phyloP scores from a whole-genome alignment of 2,329 filamentous ascomycete species.

The Periglandula ipomoeae region DNA sequence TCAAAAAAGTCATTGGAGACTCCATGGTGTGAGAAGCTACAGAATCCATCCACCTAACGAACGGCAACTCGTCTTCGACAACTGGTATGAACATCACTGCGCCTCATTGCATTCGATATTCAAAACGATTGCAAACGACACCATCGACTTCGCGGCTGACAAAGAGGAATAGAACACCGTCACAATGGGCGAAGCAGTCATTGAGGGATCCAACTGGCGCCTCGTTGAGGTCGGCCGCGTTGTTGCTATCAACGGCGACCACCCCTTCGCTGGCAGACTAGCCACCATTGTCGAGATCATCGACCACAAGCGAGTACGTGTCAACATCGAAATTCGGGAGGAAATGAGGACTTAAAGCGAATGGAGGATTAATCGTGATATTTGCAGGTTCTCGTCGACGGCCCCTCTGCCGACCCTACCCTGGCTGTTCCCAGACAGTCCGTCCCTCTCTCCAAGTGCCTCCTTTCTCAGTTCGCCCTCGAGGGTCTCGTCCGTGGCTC shows the following conservation, averaged over 20 bases:
- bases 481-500: conserved; percentile 76
- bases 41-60: conserved; percentile 27
- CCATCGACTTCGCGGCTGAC: conserved; percentile 21
- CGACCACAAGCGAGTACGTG: conserved; percentile 99
- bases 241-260: conserved; percentile 75
- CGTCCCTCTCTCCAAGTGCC: conserved; percentile 69
- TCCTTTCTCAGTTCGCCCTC: conserved; percentile 85
- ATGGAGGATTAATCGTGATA: conserved; percentile 6
- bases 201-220: conserved; percentile 82
- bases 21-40: conserved; percentile 26
- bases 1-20: conserved; percentile 32
- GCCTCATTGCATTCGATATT: conserved; percentile 2
- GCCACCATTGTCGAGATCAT: conserved; percentile 98
- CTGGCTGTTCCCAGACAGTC: conserved; percentile 80
- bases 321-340: conserved; percentile 8
- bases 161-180: conserved; percentile 41
- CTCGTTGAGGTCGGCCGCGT: conserved; percentile 98
- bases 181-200: conserved; percentile 76
- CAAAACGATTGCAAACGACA: background rate
- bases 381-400: conserved; percentile 84
- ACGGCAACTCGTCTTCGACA: conserved; percentile 29
- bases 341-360: background rate
- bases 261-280: conserved; percentile 75
- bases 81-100: conserved; percentile 26
- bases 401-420: conserved; percentile 73